These are phyloP conservation scores for Ogataea angusta DNA, from an alignment of 805 yeast genomes.

Conservation along the genomic window DNA sequence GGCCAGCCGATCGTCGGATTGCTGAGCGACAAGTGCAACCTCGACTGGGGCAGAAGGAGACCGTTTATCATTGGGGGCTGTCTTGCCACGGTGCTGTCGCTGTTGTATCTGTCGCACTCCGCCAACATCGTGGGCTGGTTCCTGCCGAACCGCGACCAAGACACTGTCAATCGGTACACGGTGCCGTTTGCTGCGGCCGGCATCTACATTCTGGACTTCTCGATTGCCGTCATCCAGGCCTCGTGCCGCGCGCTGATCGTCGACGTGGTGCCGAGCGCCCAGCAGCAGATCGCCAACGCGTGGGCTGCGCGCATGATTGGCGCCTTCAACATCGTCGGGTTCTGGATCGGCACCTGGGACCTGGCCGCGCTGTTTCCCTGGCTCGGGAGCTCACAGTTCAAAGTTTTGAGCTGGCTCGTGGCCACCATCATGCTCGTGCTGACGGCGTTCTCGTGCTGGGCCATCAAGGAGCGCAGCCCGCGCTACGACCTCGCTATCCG, in stretches of 20 bases:
- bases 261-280: conserved; percentile 54
- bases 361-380: conserved; percentile 37
- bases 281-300: conserved; percentile 58
- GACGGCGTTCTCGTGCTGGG: conserved; percentile 38
- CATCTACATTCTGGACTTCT: conserved; percentile 52
- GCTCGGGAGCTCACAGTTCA: conserved; percentile 49
- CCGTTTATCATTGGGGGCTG: conserved; percentile 59
- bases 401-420: conserved; percentile 44
- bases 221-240: conserved; percentile 59
- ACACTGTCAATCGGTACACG: conserved; percentile 31
- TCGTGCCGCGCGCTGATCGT: conserved; percentile 59
- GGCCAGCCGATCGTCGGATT: conserved; percentile 66
- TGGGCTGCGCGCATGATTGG: conserved; percentile 69
- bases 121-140: conserved; percentile 37
- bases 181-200: conserved; percentile 52
- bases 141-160: conserved; percentile 20
- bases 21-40: conserved; percentile 48
- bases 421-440: conserved; percentile 38
- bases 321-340: conserved; percentile 55
- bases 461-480: conserved; percentile 50
- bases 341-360: conserved; percentile 48
- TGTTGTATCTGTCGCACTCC: conserved; percentile 46
- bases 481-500: conserved; percentile 38
- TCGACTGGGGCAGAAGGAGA: conserved; percentile 48
- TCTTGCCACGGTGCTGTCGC: conserved; percentile 42